Percentiles rank a stretch among this genome's conserved stretches.
These are phyloP conservation scores for Suhomyces taliae DNA, from an alignment of 1,139 yeast species.

Conservation along the genomic window DNA sequence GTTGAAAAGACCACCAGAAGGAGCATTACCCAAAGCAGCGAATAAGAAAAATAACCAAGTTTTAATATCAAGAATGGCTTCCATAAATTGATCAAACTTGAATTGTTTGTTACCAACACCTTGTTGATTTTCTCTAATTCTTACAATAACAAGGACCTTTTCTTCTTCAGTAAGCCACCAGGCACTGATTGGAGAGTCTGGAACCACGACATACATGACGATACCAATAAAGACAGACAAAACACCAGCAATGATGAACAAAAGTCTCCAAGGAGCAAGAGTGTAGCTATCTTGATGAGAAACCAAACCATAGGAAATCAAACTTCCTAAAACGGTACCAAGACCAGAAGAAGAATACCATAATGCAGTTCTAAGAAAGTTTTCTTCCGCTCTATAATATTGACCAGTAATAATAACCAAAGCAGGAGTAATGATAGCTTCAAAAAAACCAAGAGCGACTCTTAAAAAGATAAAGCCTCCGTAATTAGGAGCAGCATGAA, in stretches of 20 bases:
- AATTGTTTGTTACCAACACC: constrained; percentile 13
- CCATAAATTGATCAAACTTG: constrained; percentile 16
- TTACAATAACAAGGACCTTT: constrained; percentile 33
- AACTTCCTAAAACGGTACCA: constrained; percentile 27
- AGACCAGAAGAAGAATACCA: constrained; percentile 36
- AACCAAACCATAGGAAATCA: constrained; percentile 26
- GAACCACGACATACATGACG: constrained; percentile 24
- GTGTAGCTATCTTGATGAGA: constrained; percentile 27
- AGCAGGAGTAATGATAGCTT: constrained; percentile 7
- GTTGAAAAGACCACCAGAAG: constrained; percentile 21
- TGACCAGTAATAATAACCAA: constrained; percentile 9
- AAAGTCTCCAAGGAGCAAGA: constrained; percentile 32
- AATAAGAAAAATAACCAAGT: constrained; percentile 15
- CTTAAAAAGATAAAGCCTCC: constrained; percentile 6
- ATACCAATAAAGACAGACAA: constrained; percentile 29
- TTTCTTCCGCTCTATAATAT: constrained; percentile 17
- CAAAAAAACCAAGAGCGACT: constrained; percentile 6
- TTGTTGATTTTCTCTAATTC: constrained; percentile 30
- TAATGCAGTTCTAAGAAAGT: constrained; percentile 23
- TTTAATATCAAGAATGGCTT: constrained; percentile 16
- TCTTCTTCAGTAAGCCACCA: constrained; percentile 49
- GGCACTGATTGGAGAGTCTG: constrained; percentile 31
- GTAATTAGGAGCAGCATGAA: constrained; percentile 7
- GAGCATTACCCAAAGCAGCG: constrained; percentile 9
- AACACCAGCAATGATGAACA: constrained; percentile 31